Conservation (phyloP, 2,329 filamentous ascomycete species). For the Colletotrichum sp. region DNA sequence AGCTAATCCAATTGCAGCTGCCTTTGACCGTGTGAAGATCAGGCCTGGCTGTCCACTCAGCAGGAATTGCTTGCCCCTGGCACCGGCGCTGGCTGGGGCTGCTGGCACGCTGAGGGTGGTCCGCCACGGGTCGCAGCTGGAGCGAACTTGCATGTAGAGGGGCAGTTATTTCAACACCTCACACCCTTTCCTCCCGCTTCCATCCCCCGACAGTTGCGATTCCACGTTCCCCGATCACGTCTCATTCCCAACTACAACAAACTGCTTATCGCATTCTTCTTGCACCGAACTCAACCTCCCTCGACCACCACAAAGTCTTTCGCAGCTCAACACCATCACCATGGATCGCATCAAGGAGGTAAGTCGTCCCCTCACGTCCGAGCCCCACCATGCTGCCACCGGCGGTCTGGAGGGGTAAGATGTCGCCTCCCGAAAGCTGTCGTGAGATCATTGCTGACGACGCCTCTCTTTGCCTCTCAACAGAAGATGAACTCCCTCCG, state of each 20-base stretch:
- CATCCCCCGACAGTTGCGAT: slow-evolving; percentile 27
- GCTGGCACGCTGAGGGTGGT: slow-evolving; percentile 15
- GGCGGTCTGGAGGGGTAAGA: slow-evolving; percentile 25
- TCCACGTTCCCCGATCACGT: slow-evolving; percentile 22
- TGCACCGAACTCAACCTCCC: slow-evolving; percentile 32
- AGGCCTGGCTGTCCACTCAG: slow-evolving; percentile 1
- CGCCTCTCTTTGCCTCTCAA: slow-evolving; percentile 2
- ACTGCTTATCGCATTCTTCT: slow-evolving; percentile 24
- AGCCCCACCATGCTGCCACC: slow-evolving; percentile 24
- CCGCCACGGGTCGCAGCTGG: slow-evolving; percentile 17
- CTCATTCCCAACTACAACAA: slow-evolving; percentile 34
- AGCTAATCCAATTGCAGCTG: slow-evolving; percentile 22
- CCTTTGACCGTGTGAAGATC: slow-evolving; percentile 6
- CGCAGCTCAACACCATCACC: slow-evolving; percentile 24
- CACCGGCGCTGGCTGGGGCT: neutral
- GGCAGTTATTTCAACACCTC: slow-evolving; percentile 36
- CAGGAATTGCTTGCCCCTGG: neutral
- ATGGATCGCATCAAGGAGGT: slow-evolving; percentile 95
- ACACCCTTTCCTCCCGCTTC: slow-evolving; percentile 31
- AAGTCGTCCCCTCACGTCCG: slow-evolving; percentile 49
- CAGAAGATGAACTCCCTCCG: slow-evolving; percentile 97
- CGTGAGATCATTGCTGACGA: slow-evolving; percentile 19
- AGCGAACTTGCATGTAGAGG: slow-evolving; percentile 43
- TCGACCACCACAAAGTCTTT: slow-evolving; percentile 28
- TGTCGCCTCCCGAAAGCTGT: slow-evolving; percentile 1